A percentile compares a stretch with the other conserved stretches of the same genome.
Conservation (phyloP, 345 rosid species). For the Brassica incana region DNA sequence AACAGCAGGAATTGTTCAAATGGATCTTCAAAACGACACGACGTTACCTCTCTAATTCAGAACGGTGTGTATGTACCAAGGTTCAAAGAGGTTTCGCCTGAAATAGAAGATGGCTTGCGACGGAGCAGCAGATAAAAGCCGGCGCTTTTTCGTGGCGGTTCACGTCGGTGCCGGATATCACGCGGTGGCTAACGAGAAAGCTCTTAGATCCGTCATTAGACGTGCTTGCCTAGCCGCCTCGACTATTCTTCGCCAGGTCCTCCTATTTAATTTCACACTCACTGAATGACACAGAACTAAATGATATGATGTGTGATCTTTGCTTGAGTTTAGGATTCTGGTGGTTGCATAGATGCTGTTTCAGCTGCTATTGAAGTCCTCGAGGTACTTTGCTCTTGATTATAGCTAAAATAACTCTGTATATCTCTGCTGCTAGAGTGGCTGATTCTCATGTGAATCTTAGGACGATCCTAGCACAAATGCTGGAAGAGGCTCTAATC, state of each 20-base stretch:
- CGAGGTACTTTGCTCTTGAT: constrained; percentile 53
- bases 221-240: constrained; percentile 92
- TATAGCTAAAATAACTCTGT: background rate
- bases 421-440: background rate
- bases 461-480: constrained; percentile 90
- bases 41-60: background rate
- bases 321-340: constrained; percentile 52
- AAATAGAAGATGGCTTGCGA: constrained; percentile 25
- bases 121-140: constrained; percentile 43
- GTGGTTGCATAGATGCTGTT: constrained; percentile 76
- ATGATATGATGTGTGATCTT: background rate
- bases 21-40: background rate
- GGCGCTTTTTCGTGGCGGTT: constrained; percentile 85
- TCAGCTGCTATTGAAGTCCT: constrained; percentile 84
- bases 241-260: constrained; percentile 73
- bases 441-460: background rate
- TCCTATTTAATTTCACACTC: background rate
- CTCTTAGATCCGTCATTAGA: constrained; percentile 78
- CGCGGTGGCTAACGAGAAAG: constrained; percentile 67
- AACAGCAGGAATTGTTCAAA: constrained; percentile 17
- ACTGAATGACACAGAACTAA: background rate
- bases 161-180: constrained; percentile 97
- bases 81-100: background rate
- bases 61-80: background rate
- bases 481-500: constrained; percentile 95